Evolutionary conservation across 208 protist species (phyloP).

Genomic region (Porcisia deanei): DNA sequence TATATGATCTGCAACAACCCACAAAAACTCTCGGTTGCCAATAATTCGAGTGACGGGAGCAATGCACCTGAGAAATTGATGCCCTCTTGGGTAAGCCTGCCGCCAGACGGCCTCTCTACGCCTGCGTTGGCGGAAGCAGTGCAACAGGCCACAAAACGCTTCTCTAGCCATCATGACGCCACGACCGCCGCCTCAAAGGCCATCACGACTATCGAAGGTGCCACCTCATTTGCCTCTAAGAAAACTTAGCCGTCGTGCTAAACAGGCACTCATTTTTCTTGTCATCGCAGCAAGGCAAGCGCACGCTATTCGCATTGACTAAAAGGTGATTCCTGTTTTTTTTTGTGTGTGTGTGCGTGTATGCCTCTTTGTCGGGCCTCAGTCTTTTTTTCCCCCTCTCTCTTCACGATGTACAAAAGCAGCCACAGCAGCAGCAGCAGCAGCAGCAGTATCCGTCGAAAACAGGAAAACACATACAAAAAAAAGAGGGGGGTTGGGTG

Average conservation of each 20-base stretch:
- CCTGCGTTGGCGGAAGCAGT: constrained; percentile 26
- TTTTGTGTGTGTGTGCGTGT: not conserved
- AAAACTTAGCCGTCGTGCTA: not conserved
- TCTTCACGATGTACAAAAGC: not conserved
- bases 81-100: not conserved
- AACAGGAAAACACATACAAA: not conserved
- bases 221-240: not conserved
- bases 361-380: too few species aligned
- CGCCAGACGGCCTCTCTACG: constrained; percentile 1
- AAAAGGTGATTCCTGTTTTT: not conserved
- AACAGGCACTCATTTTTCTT: not conserved
- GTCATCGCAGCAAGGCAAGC: too few species aligned
- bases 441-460: not conserved
- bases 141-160: constrained; percentile 17
- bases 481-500: not conserved
- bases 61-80: not conserved
- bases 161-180: not conserved
- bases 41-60: not conserved
- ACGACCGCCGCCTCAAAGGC: not conserved
- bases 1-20: constrained; percentile 88
- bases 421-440: not conserved
- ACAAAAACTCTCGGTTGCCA: constrained; percentile 36
- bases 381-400: too few species aligned
- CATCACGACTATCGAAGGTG: not conserved
- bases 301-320: not conserved